Evolutionary conservation across 495 filamentous ascomycete genomes (phyloP).

Genomic region (Lentithecium fluviatile): DNA sequence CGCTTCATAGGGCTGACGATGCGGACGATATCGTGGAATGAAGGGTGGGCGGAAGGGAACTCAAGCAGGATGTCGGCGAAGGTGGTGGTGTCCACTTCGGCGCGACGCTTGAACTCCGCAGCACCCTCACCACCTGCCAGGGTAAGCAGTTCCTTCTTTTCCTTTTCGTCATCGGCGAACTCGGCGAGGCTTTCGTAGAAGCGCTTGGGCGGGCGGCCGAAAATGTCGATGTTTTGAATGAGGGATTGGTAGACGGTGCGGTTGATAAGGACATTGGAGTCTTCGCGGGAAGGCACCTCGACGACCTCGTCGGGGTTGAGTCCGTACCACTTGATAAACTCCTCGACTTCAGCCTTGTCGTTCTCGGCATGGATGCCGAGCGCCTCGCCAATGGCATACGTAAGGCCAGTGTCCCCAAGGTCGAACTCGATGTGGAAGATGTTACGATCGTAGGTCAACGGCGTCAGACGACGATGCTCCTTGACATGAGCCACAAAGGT

Average conservation of each 20-base stretch:
- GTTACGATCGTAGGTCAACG: constrained; percentile 87
- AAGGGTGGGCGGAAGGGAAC: constrained; percentile 82
- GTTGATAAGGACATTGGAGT: constrained; percentile 72
- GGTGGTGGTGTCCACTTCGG: constrained; percentile 90
- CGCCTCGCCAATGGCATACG: constrained; percentile 97
- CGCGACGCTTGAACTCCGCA: constrained; percentile 89
- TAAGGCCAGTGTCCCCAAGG: constrained; percentile 82
- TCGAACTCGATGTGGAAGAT: constrained; percentile 99
- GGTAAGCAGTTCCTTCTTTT: constrained; percentile 75
- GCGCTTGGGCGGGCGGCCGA: constrained; percentile 91
- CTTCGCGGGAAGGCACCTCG: constrained; percentile 85
- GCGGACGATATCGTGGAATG: constrained; percentile 85
- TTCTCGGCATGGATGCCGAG: constrained; percentile 96
- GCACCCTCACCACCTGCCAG: constrained; percentile 80
- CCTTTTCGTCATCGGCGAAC: constrained; percentile 76
- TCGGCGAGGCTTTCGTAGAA: constrained; percentile 93
- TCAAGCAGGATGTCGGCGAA: constrained; percentile 88
- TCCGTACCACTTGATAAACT: constrained; percentile 88
- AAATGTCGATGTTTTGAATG: constrained; percentile 93
- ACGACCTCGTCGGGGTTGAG: constrained; percentile 79
- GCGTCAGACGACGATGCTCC: constrained; percentile 91
- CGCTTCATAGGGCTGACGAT: constrained; percentile 92
- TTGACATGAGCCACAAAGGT: constrained; percentile 86
- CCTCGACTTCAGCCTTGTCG: constrained; percentile 69
- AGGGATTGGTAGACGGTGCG: constrained; percentile 92